These are phyloP conservation scores for Magnusiomyces tetraspermus DNA, from an alignment of 1,139 yeast genomes.

Conservation along the genomic window DNA sequence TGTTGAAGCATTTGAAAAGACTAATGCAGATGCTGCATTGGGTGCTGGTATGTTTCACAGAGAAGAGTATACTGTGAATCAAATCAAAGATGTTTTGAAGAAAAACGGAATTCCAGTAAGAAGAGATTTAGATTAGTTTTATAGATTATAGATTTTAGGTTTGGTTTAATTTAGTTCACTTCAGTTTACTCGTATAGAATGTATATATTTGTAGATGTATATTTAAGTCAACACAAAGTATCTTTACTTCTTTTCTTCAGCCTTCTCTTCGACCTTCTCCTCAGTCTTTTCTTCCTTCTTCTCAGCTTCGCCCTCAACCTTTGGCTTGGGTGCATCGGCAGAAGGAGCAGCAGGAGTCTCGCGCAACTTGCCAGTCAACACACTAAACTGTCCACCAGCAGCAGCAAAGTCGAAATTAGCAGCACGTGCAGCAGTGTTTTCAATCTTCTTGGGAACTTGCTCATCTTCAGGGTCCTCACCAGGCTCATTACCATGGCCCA, in stretches of 20 bases:
- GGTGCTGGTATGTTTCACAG: constrained; percentile 99
- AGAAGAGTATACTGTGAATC: constrained; percentile 77
- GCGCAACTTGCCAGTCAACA: constrained; percentile 58
- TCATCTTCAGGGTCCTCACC: constrained; percentile 58
- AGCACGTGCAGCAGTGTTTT: constrained; percentile 83
- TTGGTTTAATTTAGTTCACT: no score
- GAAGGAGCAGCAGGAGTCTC: constrained; percentile 1
- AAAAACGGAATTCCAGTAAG: constrained; percentile 12
- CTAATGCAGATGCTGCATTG: constrained; percentile 87
- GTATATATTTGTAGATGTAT: no score
- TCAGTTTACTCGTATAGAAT: no score
- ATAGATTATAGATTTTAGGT: no score
- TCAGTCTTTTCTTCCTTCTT: constrained; percentile 1
- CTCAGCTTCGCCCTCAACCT: not conserved
- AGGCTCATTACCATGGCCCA: constrained; percentile 77
- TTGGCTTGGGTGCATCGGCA: not conserved
- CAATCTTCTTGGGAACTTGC: constrained; percentile 59
- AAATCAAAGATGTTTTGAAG: constrained; percentile 49
- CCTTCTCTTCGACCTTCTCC: not conserved
- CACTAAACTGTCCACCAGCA: constrained; percentile 93
- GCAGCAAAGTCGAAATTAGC: constrained; percentile 63
- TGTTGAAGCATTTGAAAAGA: constrained; percentile 69
- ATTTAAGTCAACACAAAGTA: no score
- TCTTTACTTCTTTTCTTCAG: not conserved
- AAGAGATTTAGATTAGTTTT: no score